A percentile compares a stretch with the other conserved stretches of the same genome.
phyloP scores from a whole-genome alignment of 2,329 filamentous ascomycete species.

The Ophiostoma triangulosporum region DNA sequence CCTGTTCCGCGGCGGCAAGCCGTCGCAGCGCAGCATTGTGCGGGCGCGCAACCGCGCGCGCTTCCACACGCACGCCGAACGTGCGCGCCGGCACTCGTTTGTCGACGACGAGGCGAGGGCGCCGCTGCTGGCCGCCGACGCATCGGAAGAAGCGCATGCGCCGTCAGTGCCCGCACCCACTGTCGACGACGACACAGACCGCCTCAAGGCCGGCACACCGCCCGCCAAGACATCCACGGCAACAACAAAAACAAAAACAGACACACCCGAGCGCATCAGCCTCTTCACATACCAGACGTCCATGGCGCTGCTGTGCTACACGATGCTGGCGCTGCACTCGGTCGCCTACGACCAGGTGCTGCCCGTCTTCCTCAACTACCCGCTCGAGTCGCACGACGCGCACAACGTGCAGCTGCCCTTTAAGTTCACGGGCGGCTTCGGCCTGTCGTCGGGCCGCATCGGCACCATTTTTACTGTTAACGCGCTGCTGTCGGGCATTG shows the following conservation, averaged over 20 bases:
- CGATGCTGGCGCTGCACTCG: constrained; percentile 66
- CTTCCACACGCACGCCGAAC: not conserved
- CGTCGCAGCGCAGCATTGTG: not conserved
- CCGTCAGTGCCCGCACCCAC: not conserved
- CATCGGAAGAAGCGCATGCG: constrained; percentile 9
- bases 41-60: not conserved
- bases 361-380: constrained; percentile 77
- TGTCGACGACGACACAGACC: constrained; percentile 12
- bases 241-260: not conserved
- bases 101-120: constrained; percentile 44
- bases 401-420: constrained; percentile 56
- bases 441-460: constrained; percentile 57
- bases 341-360: constrained; percentile 80
- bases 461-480: constrained; percentile 77
- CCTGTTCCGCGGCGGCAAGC: constrained; percentile 15
- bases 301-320: constrained; percentile 53
- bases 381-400: constrained; percentile 37
- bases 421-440: constrained; percentile 73
- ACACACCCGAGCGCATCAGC: not conserved
- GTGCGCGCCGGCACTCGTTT: constrained; percentile 19
- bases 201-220: not conserved
- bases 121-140: constrained; percentile 32
- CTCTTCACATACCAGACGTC: constrained; percentile 21
- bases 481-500: constrained; percentile 62
- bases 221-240: not conserved